A percentile compares a stretch with the other conserved stretches of the same genome.
phyloP scores from a whole-genome alignment of 306 rosid genomes.

The Styphnolobium japonicum region DNA sequence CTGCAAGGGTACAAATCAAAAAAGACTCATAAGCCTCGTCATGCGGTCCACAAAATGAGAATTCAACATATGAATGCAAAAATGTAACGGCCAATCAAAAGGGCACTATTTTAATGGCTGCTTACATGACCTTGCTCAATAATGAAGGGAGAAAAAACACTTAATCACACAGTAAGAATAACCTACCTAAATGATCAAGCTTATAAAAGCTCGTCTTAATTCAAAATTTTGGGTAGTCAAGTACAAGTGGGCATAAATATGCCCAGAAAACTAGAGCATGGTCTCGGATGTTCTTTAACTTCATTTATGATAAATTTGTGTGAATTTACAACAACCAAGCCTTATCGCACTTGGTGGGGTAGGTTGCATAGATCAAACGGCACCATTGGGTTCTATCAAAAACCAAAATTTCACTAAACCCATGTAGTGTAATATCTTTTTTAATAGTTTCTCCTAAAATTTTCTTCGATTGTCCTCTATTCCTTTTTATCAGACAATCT shows the following conservation, averaged over 20 bases:
- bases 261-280: background rate
- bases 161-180: background rate
- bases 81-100: background rate
- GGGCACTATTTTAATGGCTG: background rate
- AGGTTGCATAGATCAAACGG: no score
- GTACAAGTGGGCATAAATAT: background rate
- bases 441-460: no score
- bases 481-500: no score
- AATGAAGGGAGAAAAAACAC: background rate
- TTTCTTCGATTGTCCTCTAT: no score
- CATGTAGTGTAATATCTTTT: no score
- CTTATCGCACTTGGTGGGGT: no score
- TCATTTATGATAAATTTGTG: background rate
- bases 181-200: background rate
- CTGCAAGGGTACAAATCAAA: slow-evolving; percentile 47
- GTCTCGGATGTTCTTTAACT: background rate
- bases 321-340: background rate
- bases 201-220: background rate
- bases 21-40: slow-evolving; percentile 31
- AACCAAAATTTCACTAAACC: no score
- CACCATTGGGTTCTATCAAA: no score
- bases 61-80: background rate
- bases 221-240: background rate
- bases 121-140: background rate
- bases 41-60: slow-evolving; percentile 13